These are phyloP conservation scores for Colletotrichum noveboracense DNA, from an alignment of 2,329 filamentous ascomycete species.

Conservation along the genomic window DNA sequence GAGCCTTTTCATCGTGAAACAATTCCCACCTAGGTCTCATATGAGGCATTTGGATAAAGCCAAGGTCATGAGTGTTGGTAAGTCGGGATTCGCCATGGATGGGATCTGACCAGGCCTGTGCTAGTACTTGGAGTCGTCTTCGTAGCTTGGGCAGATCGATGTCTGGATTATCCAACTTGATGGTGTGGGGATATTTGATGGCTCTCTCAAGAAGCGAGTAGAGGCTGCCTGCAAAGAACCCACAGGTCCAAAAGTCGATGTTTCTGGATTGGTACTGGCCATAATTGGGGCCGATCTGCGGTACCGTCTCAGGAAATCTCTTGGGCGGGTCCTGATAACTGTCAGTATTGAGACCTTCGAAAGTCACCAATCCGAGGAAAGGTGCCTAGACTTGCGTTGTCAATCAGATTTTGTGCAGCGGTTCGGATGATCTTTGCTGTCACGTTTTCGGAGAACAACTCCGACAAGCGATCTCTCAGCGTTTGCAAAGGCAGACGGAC, in stretches of 20 bases:
- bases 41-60: slow-evolving; percentile 56
- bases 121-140: slow-evolving; percentile 21
- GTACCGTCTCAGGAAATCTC: neutral
- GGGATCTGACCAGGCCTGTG: slow-evolving; percentile 36
- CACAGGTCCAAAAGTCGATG: slow-evolving; percentile 19
- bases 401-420: neutral
- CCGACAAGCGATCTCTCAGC: neutral
- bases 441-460: slow-evolving; percentile 9
- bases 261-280: neutral
- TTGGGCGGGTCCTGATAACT: neutral
- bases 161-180: neutral
- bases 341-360: neutral
- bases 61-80: slow-evolving; percentile 59
- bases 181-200: slow-evolving; percentile 22
- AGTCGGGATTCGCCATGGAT: slow-evolving; percentile 42
- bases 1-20: slow-evolving; percentile 38
- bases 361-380: neutral
- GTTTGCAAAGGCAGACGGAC: neutral
- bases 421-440: slow-evolving; percentile 15
- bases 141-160: neutral
- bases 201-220: slow-evolving; percentile 38
- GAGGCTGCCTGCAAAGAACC: slow-evolving; percentile 42
- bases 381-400: neutral
- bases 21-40: slow-evolving; percentile 53
- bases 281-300: neutral